Evolutionary conservation across 192 early-diverging fungal species (phyloP).

Genomic region (Lobosporangium transversale): DNA sequence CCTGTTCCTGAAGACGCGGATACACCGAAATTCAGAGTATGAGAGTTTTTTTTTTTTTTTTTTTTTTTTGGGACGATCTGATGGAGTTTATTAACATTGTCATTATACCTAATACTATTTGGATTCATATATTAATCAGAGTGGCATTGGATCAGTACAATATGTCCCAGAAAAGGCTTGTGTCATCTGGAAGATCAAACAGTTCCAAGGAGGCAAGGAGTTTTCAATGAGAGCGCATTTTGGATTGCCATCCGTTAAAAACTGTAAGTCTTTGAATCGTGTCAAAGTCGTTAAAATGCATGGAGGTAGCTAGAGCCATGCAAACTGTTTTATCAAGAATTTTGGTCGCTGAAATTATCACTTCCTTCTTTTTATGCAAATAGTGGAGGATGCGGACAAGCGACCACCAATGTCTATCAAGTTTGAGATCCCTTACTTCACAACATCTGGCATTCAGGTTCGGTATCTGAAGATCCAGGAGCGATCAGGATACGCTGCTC

Average conservation of each 20-base stretch:
- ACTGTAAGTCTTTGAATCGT: slow-evolving; percentile 63
- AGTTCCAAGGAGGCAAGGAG: slow-evolving; percentile 98
- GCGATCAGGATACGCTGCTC: slow-evolving; percentile 87
- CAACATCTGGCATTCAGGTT: slow-evolving; percentile 90
- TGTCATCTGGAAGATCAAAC: slow-evolving; percentile 98
- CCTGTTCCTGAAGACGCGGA: slow-evolving; percentile 99
- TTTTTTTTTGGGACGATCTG: not conserved
- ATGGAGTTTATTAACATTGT: too few relatives aligned
- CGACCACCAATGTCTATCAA: slow-evolving; percentile 85
- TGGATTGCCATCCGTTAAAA: slow-evolving; percentile 85
- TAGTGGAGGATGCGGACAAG: slow-evolving; percentile 81
- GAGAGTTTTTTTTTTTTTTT: not conserved
- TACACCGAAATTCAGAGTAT: slow-evolving; percentile 93
- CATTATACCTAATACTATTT: too few relatives aligned
- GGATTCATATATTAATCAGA: too few relatives aligned
- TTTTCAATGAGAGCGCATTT: slow-evolving; percentile 91
- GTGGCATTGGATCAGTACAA: slow-evolving; percentile 85
- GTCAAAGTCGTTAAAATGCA: too few relatives aligned
- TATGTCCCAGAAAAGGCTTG: slow-evolving; percentile 96
- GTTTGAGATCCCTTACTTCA: slow-evolving; percentile 93
- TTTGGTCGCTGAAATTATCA: not conserved
- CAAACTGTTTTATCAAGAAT: too few relatives aligned
- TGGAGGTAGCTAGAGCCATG: too few relatives aligned
- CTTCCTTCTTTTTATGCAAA: not conserved
- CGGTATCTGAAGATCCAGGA: slow-evolving; percentile 92